Conservation (phyloP, 2,329 filamentous ascomycete genomes). For the Dothiorella sarmentorum region DNA sequence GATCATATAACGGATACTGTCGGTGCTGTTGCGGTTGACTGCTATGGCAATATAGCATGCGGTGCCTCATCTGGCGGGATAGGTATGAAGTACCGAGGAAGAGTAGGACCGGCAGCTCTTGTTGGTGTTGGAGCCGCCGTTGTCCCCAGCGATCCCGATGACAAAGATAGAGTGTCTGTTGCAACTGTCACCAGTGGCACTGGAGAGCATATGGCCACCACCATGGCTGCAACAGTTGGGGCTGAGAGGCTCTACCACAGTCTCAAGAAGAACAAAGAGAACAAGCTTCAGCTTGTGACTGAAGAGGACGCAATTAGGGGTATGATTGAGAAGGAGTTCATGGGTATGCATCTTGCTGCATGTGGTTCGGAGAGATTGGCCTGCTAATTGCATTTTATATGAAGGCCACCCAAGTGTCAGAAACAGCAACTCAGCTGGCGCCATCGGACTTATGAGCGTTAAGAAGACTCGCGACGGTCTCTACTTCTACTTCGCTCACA, state of each 20-base stretch:
- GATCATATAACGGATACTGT: conserved; percentile 88
- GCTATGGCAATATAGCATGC: conserved; percentile 81
- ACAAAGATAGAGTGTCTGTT: conserved; percentile 66
- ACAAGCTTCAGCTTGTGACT: conserved; percentile 58
- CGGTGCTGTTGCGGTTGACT: conserved; percentile 89
- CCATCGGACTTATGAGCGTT: conserved; percentile 85
- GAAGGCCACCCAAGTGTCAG: conserved; percentile 73
- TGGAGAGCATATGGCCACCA: conserved; percentile 96
- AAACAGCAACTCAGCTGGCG: conserved; percentile 74
- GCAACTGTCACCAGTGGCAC: conserved; percentile 90
- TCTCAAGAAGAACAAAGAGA: conserved; percentile 58
- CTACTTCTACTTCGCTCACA: conserved; percentile 91
- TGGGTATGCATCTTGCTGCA: conserved; percentile 52
- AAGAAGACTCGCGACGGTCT: conserved; percentile 77
- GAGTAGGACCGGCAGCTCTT: conserved; percentile 86
- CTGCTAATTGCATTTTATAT: background rate
- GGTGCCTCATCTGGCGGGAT: conserved; percentile 96
- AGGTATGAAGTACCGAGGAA: conserved; percentile 94
- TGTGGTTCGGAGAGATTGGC: background rate
- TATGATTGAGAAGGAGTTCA: conserved; percentile 87
- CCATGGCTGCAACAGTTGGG: conserved; percentile 82
- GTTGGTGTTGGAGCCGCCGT: conserved; percentile 89
- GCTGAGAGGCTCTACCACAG: conserved; percentile 78
- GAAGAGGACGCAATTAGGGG: conserved; percentile 75
- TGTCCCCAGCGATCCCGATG: conserved; percentile 69